A percentile compares a stretch with the other conserved stretches of the same genome.
These are phyloP conservation scores for Malus sylvestris DNA, from an alignment of 306 rosid genomes.

Conservation along the genomic window DNA sequence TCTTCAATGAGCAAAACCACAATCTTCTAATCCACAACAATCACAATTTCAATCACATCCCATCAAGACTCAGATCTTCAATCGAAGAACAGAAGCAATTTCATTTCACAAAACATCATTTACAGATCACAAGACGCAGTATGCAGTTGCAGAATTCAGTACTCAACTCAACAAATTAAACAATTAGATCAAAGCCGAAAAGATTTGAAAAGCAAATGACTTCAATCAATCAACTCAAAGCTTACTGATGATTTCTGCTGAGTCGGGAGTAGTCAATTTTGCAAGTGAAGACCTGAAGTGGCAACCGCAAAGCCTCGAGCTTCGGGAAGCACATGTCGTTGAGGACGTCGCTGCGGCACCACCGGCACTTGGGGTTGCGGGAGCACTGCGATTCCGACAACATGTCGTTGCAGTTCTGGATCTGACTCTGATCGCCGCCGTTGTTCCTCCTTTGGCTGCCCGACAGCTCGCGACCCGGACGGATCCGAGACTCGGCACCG, in stretches of 20 bases:
- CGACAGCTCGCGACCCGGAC: constrained; percentile 20
- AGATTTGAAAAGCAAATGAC: not conserved
- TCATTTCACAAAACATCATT: not conserved
- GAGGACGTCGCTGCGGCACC: constrained; percentile 69
- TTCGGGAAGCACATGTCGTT: constrained; percentile 74
- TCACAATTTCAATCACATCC: not conserved
- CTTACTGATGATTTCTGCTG: not conserved
- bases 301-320: constrained; percentile 72
- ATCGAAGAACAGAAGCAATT: not conserved
- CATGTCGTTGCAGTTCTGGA: constrained; percentile 48
- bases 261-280: not conserved
- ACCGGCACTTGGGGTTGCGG: constrained; percentile 52
- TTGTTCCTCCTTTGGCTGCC: constrained; percentile 5
- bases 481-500: constrained; percentile 19
- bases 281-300: constrained; percentile 74
- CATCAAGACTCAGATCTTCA: not conserved
- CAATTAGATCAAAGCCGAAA: not conserved
- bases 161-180: not conserved
- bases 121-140: not conserved
- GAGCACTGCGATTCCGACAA: constrained; percentile 48
- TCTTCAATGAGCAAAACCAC: not conserved
- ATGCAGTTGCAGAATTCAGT: not conserved
- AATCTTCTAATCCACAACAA: not conserved
- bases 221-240: not conserved
- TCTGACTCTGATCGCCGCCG: constrained; percentile 10